These are phyloP conservation scores for Aspergillus texensis DNA, from an alignment of 2,329 filamentous ascomycete species.

Conservation along the genomic window DNA sequence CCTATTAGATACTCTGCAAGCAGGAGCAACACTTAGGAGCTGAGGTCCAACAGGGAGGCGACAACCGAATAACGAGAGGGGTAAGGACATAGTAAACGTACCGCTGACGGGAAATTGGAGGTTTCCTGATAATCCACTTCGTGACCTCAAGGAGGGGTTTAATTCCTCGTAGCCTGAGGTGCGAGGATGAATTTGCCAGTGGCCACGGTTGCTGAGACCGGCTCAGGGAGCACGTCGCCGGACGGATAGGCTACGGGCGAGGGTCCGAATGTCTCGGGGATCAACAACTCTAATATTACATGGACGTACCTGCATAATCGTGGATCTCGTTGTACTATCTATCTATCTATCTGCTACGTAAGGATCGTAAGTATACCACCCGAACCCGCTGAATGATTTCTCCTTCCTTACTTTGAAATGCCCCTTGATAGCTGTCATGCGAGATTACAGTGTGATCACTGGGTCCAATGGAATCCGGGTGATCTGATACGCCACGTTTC, in stretches of 20 bases:
- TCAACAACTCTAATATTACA: conserved; percentile 25
- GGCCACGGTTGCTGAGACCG: conserved; percentile 5
- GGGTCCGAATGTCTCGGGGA: conserved; percentile 16
- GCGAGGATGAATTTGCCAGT: conserved; percentile 11
- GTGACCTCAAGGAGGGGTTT: conserved; percentile 3
- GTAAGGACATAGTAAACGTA: not conserved
- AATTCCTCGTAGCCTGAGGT: conserved; percentile 5
- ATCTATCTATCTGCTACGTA: not conserved
- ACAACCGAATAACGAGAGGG: not conserved
- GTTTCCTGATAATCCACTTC: conserved; percentile 12
- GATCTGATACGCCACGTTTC: conserved; percentile 29
- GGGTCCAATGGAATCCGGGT: conserved; percentile 12
- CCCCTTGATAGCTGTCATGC: conserved; percentile 13
- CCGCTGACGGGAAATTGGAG: conserved; percentile 15
- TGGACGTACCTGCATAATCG: conserved; percentile 24
- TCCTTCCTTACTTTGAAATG: not conserved
- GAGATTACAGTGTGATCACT: conserved; percentile 25
- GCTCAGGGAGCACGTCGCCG: not conserved
- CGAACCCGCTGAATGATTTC: not conserved
- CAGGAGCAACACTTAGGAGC: not conserved
- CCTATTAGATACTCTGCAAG: not conserved
- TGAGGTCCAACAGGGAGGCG: not conserved
- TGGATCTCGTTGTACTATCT: conserved; percentile 12
- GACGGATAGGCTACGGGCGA: conserved; percentile 18
- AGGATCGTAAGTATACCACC: not conserved